phyloP scores from a whole-genome alignment of 2,329 filamentous ascomycete species.

The Zymoseptoria crescenta region DNA sequence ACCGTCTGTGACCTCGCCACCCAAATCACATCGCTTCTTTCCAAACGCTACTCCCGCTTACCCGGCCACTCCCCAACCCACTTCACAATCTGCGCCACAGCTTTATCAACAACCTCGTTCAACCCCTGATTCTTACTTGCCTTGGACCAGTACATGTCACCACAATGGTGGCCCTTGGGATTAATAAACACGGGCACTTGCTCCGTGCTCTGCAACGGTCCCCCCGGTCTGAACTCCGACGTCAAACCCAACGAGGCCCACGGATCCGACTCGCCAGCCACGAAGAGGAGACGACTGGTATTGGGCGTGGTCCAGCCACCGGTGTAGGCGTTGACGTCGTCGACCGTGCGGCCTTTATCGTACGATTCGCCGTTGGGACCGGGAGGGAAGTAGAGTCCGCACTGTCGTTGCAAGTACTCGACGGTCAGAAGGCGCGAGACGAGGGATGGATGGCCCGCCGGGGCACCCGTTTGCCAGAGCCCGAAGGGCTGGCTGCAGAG shows the following conservation, averaged over 20 bases:
- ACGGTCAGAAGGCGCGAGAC: constrained; percentile 46
- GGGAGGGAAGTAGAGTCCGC: constrained; percentile 48
- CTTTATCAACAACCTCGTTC: neutral
- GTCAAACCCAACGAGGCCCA: neutral
- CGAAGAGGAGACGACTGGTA: neutral
- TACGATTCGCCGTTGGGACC: constrained; percentile 41
- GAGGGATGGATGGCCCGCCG: constrained; percentile 36
- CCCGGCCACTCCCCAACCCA: neutral
- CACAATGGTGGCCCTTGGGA: neutral
- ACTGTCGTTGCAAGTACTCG: constrained; percentile 50
- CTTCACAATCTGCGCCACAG: neutral
- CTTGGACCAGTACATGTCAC: neutral
- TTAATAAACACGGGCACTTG: neutral
- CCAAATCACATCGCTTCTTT: no score
- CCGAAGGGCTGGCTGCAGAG: constrained; percentile 54
- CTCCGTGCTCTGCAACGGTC: neutral
- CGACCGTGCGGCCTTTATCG: constrained; percentile 41
- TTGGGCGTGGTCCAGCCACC: constrained; percentile 42
- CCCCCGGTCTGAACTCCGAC: neutral
- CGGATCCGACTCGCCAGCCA: neutral
- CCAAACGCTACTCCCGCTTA: no score
- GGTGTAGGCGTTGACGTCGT: constrained; percentile 46
- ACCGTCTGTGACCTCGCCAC: no score
- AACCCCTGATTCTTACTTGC: neutral
- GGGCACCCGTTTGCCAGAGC: constrained; percentile 50